Base-by-base conservation (phyloP, 176 grass and related monocot species). In the Pontederia paniculata region DNA sequence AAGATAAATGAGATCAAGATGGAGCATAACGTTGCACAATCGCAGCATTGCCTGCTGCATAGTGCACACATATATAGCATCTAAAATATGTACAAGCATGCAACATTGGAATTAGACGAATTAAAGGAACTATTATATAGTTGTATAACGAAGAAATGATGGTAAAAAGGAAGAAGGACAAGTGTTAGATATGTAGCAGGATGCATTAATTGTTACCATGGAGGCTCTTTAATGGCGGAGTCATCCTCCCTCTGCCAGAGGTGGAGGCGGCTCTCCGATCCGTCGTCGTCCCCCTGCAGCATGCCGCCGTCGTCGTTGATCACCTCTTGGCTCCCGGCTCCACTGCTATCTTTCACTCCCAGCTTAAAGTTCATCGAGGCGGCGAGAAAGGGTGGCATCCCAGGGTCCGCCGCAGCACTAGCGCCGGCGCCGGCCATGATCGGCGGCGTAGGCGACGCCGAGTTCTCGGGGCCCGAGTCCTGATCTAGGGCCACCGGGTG, bases 331-430 rank as follows among this genome's bases (percentile, higher is more conserved):
- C 79, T 74, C 58, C 83, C 79, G 31, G 80, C 86, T 41, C 88
- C 89, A 49, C 85, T 76, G 37, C 73, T 70, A 9, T 72, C 57
- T 61, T 97, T 80, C 15, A 82, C 75, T 8, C 62, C 86, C 6
- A 91, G 75, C 83, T 98, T 98, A 69, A 98, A 98, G 49, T 22
- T 78, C 83, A 91, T 91, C 31, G 83, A 80, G 7, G 77, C 80
- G 3, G 78, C 78, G 5, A 98, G 20, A 65, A 98, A 98, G 3
- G 83, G 71, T 0, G 81, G 66, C 3, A 71, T 41, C 0, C 70
- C 70, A 23, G 25, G 25, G 25, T 1, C 66, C 73, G 21, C 66
- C 70, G 10, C 49, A 31, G 25, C 45, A 17, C 67, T 55, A 5
- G 49, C 69, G 0, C 9, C 54, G 15, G 62, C 65, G 0, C 61